Percentiles rank a stretch among this genome's conserved stretches.
Conservation (phyloP, 2,329 filamentous ascomycete species). For the Penicillium paneum region DNA sequence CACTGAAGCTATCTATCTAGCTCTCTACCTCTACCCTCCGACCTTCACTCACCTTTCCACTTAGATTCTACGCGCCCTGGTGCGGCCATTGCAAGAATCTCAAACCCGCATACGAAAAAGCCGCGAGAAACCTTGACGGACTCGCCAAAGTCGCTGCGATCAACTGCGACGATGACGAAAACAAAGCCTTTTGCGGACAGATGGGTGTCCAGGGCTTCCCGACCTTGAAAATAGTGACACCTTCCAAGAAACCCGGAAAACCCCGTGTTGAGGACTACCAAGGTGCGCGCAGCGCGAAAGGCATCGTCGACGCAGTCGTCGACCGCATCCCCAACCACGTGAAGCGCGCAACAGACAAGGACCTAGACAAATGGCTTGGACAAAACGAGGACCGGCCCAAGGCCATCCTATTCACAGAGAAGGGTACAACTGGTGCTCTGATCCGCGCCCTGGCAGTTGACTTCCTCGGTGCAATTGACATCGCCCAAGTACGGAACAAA, state of each 20-base stretch:
- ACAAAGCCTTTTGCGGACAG: conserved; percentile 79
- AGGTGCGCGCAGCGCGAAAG: conserved; percentile 76
- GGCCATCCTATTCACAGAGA: conserved; percentile 89
- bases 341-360: conserved; percentile 73
- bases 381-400: conserved; percentile 69
- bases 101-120: conserved; percentile 93
- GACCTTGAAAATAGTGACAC: conserved; percentile 88
- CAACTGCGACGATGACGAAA: conserved; percentile 89
- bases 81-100: conserved; percentile 96
- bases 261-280: conserved; percentile 89
- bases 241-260: conserved; percentile 73
- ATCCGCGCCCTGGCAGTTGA: conserved; percentile 85
- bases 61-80: conserved; percentile 94
- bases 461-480: conserved; percentile 72
- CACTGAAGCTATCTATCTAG: conserved; percentile 4
- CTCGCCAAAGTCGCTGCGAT: conserved; percentile 91
- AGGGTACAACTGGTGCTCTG: conserved; percentile 79
- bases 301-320: conserved; percentile 79
- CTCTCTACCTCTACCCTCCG: neutral
- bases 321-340: conserved; percentile 92
- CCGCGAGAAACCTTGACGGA: conserved; percentile 81
- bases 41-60: conserved; percentile 12
- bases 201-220: conserved; percentile 94
- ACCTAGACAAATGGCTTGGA: conserved; percentile 69
- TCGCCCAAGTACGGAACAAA: conserved; percentile 82